Percentiles rank a stretch among this genome's conserved stretches.
These are phyloP conservation scores for Colletotrichum agaves DNA, from an alignment of 2,329 filamentous ascomycete genomes.

Conservation along the genomic window DNA sequence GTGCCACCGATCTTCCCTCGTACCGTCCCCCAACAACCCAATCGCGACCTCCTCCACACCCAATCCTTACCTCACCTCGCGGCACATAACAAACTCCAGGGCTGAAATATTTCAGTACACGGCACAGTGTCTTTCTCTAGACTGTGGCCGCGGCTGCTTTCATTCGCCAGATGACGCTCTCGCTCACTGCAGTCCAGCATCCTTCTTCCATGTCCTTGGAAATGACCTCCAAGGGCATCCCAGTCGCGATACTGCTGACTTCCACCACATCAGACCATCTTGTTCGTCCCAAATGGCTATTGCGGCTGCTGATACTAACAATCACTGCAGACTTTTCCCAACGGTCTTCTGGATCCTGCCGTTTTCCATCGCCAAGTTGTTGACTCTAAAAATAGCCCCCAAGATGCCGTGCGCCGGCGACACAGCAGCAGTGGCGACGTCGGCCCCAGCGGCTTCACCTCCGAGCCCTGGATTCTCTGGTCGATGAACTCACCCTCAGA, in stretches of 20 bases:
- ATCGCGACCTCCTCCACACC: slow-evolving; percentile 11
- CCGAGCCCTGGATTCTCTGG: background rate
- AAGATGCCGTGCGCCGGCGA: background rate
- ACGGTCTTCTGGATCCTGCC: background rate
- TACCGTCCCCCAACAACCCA: slow-evolving; percentile 25
- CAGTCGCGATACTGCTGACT: slow-evolving; percentile 3
- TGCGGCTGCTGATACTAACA: background rate
- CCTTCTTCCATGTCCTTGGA: slow-evolving; percentile 31
- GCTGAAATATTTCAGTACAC: background rate
- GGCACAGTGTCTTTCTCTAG: slow-evolving; percentile 2
- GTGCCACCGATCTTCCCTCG: slow-evolving; percentile 5
- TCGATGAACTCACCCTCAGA: background rate
- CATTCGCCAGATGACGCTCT: slow-evolving; percentile 16
- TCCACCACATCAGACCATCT: slow-evolving; percentile 32
- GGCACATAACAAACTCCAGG: background rate
- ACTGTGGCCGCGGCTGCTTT: background rate
- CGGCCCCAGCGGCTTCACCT: background rate
- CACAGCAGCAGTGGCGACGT: background rate
- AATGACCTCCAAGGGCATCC: slow-evolving; percentile 18
- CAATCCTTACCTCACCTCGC: background rate
- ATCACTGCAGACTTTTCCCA: background rate
- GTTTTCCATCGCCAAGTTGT: background rate
- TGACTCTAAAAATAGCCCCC: slow-evolving; percentile 34
- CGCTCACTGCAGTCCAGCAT: slow-evolving; percentile 13
- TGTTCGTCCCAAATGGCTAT: slow-evolving; percentile 21